phyloP scores from a whole-genome alignment of 2,329 filamentous ascomycete genomes.

The Phaeoacremonium minimum region DNA sequence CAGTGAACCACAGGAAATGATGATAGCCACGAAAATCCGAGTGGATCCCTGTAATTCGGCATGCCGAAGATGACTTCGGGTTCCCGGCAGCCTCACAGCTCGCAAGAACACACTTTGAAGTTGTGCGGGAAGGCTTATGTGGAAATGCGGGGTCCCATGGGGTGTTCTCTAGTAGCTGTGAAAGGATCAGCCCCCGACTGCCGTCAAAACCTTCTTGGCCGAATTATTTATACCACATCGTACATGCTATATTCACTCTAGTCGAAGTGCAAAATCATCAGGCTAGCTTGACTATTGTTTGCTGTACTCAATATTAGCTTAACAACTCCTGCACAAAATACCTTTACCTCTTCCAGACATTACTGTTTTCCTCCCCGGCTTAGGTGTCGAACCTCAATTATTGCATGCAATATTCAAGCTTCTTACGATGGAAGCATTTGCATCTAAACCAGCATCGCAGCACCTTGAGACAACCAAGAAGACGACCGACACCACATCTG shows the following conservation, averaged over 20 bases:
- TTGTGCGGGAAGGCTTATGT: neutral
- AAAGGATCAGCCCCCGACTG: neutral
- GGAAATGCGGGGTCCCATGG: neutral
- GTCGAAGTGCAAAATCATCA: neutral
- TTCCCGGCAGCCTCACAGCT: neutral
- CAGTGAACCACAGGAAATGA: neutral
- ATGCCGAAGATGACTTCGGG: neutral
- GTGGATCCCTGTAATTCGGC: neutral
- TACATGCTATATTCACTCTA: neutral
- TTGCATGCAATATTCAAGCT: neutral
- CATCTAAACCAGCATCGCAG: neutral
- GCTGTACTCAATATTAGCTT: too few species aligned
- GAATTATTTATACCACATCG: neutral
- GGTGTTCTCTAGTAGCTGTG: neutral
- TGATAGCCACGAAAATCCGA: neutral
- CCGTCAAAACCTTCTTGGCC: neutral
- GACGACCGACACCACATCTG: neutral
- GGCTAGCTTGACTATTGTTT: too few species aligned
- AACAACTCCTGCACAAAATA: too few species aligned
- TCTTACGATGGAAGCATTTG: neutral
- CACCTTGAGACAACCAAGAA: neutral
- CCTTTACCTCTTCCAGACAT: too few species aligned
- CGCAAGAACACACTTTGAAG: neutral
- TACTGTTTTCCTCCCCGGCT: neutral
- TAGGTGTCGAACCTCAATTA: neutral